phyloP scores from a whole-genome alignment of 768 basidiomycete species.

The Suillus cothurnatus region DNA sequence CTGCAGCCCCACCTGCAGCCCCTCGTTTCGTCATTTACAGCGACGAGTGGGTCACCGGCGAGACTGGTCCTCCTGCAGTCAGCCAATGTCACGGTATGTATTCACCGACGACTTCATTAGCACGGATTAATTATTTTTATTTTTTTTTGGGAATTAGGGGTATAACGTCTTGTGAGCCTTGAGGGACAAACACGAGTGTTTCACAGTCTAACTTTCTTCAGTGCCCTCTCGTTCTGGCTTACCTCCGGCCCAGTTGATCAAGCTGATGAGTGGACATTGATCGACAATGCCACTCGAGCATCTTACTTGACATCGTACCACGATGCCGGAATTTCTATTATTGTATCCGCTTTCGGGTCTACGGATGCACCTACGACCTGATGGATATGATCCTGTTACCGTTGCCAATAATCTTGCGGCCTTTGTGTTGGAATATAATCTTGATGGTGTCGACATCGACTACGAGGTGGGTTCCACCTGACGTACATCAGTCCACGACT shows the following conservation, averaged over 20 bases:
- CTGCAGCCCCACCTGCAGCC: constrained; percentile 23
- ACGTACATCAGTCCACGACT: neutral
- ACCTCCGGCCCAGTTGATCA: constrained; percentile 60
- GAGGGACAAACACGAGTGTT: neutral
- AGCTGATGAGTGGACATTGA: constrained; percentile 55
- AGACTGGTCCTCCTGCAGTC: constrained; percentile 40
- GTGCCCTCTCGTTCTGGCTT: constrained; percentile 57
- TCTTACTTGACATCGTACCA: constrained; percentile 54
- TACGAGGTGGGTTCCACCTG: constrained; percentile 48
- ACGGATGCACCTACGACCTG: constrained; percentile 58
- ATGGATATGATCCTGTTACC: constrained; percentile 57
- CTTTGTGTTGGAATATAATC: constrained; percentile 59
- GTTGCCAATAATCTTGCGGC: constrained; percentile 67
- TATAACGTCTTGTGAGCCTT: constrained; percentile 59
- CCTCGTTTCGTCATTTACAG: constrained; percentile 45
- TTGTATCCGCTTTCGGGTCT: constrained; percentile 65
- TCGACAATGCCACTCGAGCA: constrained; percentile 47
- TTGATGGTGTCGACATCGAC: constrained; percentile 78
- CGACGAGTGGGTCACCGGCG: constrained; percentile 39
- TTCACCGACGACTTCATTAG: neutral
- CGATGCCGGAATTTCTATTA: constrained; percentile 59
- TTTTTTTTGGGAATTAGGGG: constrained; percentile 37
- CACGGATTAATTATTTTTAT: constrained; percentile 1
- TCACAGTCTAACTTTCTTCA: constrained; percentile 17
- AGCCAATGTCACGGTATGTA: constrained; percentile 34